Conservation (phyloP, 2,329 filamentous ascomycete species). For the Phaeosphaeriaceae sp. region DNA sequence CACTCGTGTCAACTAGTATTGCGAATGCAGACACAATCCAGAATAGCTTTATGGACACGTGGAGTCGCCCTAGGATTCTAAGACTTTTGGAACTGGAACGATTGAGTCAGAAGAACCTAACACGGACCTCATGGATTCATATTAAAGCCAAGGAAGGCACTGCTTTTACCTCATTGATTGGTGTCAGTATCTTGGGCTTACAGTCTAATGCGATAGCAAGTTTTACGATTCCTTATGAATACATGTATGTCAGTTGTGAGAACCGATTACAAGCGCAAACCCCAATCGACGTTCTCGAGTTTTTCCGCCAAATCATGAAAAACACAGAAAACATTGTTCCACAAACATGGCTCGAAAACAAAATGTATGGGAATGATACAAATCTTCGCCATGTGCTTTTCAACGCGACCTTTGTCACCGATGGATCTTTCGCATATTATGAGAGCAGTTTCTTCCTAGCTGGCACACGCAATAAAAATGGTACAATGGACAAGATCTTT, state of each 20-base stretch:
- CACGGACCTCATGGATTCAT: not conserved
- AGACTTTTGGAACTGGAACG: conserved; percentile 3
- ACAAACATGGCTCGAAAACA: too few relatives aligned
- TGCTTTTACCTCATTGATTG: conserved; percentile 3
- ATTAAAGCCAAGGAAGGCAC: not conserved
- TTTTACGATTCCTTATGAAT: conserved; percentile 5
- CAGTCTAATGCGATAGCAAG: not conserved
- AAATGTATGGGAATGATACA: too few relatives aligned
- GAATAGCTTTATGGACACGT: conserved; percentile 2
- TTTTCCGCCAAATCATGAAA: too few relatives aligned
- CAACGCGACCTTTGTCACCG: too few relatives aligned
- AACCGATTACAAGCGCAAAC: not conserved
- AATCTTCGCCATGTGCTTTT: too few relatives aligned
- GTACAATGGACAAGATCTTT: not conserved
- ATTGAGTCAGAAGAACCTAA: not conserved
- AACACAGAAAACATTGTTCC: too few relatives aligned
- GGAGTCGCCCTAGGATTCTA: conserved; percentile 10
- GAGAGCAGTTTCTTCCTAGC: not conserved
- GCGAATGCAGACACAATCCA: not conserved
- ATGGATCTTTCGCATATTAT: not conserved
- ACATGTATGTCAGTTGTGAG: not conserved
- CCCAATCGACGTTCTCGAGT: not conserved
- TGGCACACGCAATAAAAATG: not conserved
- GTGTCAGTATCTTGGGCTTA: conserved; percentile 5
- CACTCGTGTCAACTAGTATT: not conserved